Evolutionary conservation across 164 flowering plant species (phyloP).

Genomic region (Chimonanthus praecox): DNA sequence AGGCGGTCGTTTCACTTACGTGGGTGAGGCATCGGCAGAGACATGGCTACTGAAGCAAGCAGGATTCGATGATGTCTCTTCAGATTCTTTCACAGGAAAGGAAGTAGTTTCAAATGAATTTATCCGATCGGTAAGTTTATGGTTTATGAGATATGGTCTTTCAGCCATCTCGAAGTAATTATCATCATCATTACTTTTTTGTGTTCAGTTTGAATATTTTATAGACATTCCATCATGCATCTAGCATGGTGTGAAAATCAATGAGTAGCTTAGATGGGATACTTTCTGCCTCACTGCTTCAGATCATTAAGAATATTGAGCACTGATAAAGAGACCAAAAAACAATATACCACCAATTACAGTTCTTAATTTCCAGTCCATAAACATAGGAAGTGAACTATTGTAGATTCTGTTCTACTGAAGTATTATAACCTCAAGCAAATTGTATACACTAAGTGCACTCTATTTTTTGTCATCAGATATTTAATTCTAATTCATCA

Average conservation of each 20-base stretch:
- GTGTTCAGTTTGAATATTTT: background rate
- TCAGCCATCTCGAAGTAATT: background rate
- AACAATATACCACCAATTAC: background rate
- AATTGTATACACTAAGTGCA: background rate
- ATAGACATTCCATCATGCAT: background rate
- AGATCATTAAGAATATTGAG: too few relatives aligned
- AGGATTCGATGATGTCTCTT: slow-evolving; percentile 28
- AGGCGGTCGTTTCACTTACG: slow-evolving; percentile 41
- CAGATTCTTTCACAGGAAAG: slow-evolving; percentile 20
- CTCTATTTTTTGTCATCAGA: background rate
- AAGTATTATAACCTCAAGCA: background rate
- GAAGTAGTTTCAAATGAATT: slow-evolving; percentile 13
- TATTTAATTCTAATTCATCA: too few relatives aligned
- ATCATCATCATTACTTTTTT: too few relatives aligned
- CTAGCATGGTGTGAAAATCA: background rate
- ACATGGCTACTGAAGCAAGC: slow-evolving; percentile 51
- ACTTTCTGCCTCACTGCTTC: background rate
- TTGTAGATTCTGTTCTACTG: background rate
- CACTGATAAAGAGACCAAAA: background rate
- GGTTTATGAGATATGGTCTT: background rate
- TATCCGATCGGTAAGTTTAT: slow-evolving; percentile 21
- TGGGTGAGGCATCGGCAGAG: slow-evolving; percentile 41
- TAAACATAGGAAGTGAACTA: background rate
- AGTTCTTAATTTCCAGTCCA: too few relatives aligned
- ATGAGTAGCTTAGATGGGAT: background rate